Evolutionary conservation across 1,284 basidiomycete genomes (phyloP), one percentile per base, ranked within the genome.

Genomic region (Sanguinoderma infundibulare): DNA sequence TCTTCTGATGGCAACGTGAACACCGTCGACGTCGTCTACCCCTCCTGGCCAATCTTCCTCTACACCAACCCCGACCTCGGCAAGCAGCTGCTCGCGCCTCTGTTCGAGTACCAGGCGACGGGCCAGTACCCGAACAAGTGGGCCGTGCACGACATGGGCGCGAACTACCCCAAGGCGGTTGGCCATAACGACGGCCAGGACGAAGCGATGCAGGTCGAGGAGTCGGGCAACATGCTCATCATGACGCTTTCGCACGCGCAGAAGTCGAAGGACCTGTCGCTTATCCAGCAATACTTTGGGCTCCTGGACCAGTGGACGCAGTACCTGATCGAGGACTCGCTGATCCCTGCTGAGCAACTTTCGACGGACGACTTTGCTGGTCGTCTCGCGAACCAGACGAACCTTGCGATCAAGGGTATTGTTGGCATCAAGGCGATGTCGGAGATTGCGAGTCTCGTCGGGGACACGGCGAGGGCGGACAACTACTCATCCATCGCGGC

Each of bases 371-470:
- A 89, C 74, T 89, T 89, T 72, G 86, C 87, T 28, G 89, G 89
- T 2, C 75, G 81, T 17, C 78, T 92, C 26, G 85, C 86, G 36
- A 91, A 92, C 72, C 89, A 92, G 73, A 91, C 90, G 10, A 90
- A 92, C 69, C 81, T 91, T 24, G 90, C 90, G 0, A 89, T 92
- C 76, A 92, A 92, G 68, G 90, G 89, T 9, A 90, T 91, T 63
- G 75, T 89, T 55, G 89, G 88, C 24, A 91, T 91, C 72, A 84
- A 81, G 66, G 88, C 82, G 14, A 90, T 91, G 87, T 77, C 83
- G 0, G 75, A 83, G 59, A 86, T 91, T 49, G 80, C 81, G 0
- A 68, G 73, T 1, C 67, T 86, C 20, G 70, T 87, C 8, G 88
- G 87, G 0, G 76, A 89, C 61, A 73, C 69, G 0, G 74, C 73